Evolutionary conservation across 75 land plant genomes (phyloP).

Genomic region (Gnetum montanum): DNA sequence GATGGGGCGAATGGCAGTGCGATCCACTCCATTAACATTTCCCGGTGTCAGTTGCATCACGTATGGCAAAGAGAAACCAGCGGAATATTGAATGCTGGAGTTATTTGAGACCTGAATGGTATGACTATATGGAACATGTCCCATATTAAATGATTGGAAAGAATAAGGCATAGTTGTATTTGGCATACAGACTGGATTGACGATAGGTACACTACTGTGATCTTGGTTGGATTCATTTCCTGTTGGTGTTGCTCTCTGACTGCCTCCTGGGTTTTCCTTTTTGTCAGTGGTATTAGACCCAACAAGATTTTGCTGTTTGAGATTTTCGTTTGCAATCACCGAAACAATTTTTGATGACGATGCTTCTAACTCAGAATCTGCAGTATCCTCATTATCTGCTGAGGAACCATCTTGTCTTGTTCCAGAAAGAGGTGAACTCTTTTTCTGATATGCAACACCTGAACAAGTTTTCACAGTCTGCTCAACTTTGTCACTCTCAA

Average conservation of each 20-base stretch:
- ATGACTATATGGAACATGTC: slow-evolving; percentile 17
- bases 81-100: slow-evolving; percentile 6
- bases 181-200: slow-evolving; percentile 1
- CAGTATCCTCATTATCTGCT: slow-evolving; percentile 64
- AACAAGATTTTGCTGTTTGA: slow-evolving; percentile 11
- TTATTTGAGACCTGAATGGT: slow-evolving; percentile 13
- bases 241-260: slow-evolving; percentile 11
- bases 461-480: slow-evolving; percentile 17
- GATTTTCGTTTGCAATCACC: slow-evolving; percentile 13
- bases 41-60: slow-evolving; percentile 22
- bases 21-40: slow-evolving; percentile 11
- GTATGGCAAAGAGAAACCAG: slow-evolving; percentile 13
- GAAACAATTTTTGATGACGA: slow-evolving; percentile 31
- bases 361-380: slow-evolving; percentile 57
- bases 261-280: slow-evolving; percentile 15
- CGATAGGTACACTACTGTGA: slow-evolving; percentile 12
- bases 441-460: slow-evolving; percentile 5
- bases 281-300: slow-evolving; percentile 6
- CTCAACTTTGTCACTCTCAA: slow-evolving; percentile 26
- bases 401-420: slow-evolving; percentile 39
- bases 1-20: slow-evolving; percentile 5
- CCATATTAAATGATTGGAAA: slow-evolving; percentile 11
- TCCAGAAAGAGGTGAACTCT: slow-evolving; percentile 30
- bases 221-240: slow-evolving; percentile 18
- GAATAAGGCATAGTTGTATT: slow-evolving; percentile 2